Percentiles rank a stretch among this genome's conserved stretches.
Evolutionary conservation across 306 rosid species (phyloP).

Genomic region (Hippophae rhamnoides): DNA sequence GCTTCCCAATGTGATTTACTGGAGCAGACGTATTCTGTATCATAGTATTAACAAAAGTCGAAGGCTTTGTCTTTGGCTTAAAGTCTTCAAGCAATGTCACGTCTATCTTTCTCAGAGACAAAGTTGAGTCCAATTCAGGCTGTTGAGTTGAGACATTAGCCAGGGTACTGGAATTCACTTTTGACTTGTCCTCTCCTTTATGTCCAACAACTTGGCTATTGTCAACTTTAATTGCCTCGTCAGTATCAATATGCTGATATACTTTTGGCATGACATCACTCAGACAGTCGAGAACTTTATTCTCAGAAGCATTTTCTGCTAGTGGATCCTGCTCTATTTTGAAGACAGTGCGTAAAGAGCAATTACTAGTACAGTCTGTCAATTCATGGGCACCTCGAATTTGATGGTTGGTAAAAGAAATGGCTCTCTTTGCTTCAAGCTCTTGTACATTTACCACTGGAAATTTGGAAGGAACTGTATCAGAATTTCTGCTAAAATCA

Average conservation of each 20-base stretch:
- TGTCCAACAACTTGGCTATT: slow-evolving; percentile 20
- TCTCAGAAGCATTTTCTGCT: slow-evolving; percentile 24
- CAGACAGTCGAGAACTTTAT: too few species aligned
- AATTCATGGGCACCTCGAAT: slow-evolving; percentile 21
- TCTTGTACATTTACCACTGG: slow-evolving; percentile 11
- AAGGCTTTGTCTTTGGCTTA: slow-evolving; percentile 22
- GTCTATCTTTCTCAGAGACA: slow-evolving; percentile 21
- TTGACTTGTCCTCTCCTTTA: slow-evolving; percentile 23
- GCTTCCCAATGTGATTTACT: slow-evolving; percentile 23
- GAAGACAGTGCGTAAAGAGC: slow-evolving; percentile 11
- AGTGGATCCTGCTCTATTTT: slow-evolving; percentile 21
- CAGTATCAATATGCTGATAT: slow-evolving; percentile 9
- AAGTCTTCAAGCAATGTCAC: slow-evolving; percentile 25
- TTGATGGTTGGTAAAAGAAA: slow-evolving; percentile 20
- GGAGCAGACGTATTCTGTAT: slow-evolving; percentile 30
- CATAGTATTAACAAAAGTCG: slow-evolving; percentile 14
- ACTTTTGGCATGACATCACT: slow-evolving; percentile 17
- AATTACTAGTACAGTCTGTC: slow-evolving; percentile 14
- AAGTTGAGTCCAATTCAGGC: slow-evolving; percentile 19
- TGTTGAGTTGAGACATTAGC: slow-evolving; percentile 18
- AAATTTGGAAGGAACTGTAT: slow-evolving; percentile 14
- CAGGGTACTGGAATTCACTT: slow-evolving; percentile 26
- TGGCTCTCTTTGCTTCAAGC: slow-evolving; percentile 20
- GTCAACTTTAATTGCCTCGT: slow-evolving; percentile 21
- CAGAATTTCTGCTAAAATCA: slow-evolving; percentile 25